Evolutionary conservation across 768 basidiomycete species (phyloP), one percentile per base, ranked within the genome.

Genomic region (Lentinula raphanica): DNA sequence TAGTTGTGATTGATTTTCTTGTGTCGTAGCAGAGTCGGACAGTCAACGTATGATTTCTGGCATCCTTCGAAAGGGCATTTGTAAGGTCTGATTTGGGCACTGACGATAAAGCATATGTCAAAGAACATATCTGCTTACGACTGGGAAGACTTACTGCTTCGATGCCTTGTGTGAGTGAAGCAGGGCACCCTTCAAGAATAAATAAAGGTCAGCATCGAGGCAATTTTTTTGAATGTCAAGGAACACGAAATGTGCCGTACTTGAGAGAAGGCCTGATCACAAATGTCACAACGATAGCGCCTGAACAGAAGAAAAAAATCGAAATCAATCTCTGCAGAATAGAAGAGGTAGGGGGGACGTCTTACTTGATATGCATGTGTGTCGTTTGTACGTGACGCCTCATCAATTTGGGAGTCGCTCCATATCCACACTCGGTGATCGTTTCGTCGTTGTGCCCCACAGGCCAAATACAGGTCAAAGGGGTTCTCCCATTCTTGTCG

Each of bases 341-440:
- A 15, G 23, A 21, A n/a, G 40, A 8, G 40, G 6, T 9, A n/a
- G n/a, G 40, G 21, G 15, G 13, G 13, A 48, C 7, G 36, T 35
- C 51, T 17, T 13, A 53, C 51, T 53, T 53, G 51, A 53, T 53
- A 27, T 53, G 51, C 51, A 53, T 53, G 36, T 53, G 51, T 53
- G 51, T 53, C 25, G 51, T 53, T 23, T 53, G 51, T 39, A 53
- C 51, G 36, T 53, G 51, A 13, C 51, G 51, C 36, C 51, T 53
- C 51, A 53, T 53, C 51, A 53, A 27, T 39, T 53, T 53, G 11
- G 51, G 51, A 23, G 51, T 53, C 31, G 51, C 51, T 17, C 51
- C 51, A 39, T 53, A 53, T 8, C 51, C 51, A 21, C 51, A 53
- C 25, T 53, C 51, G 13, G 9, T 17, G 35, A 38, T 23, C 19